phyloP scores from a whole-genome alignment of 345 rosid species.

The Moringa oleifera region DNA sequence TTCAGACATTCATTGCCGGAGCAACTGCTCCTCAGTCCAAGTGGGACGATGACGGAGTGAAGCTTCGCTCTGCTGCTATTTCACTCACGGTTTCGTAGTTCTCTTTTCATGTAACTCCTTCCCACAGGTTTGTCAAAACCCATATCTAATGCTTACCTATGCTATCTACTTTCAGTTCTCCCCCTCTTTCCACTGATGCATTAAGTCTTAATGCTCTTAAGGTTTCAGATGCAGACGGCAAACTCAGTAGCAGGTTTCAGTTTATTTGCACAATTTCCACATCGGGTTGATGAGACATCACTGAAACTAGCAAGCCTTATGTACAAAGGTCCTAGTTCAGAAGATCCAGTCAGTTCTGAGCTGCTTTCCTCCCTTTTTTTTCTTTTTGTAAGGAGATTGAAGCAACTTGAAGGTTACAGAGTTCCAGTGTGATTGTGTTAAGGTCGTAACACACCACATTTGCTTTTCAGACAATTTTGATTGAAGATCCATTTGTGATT shows the following conservation, averaged over 20 bases:
- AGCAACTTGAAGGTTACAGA: neutral
- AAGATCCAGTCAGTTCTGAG: neutral
- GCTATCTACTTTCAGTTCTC: neutral
- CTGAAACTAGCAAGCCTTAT: too few relatives aligned
- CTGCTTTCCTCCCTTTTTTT: neutral
- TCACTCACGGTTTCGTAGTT: conserved; percentile 52
- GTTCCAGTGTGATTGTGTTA: neutral
- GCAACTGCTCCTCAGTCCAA: conserved; percentile 78
- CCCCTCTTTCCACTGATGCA: too few relatives aligned
- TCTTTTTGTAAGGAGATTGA: neutral
- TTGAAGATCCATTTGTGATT: too few relatives aligned
- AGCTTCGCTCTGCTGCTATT: conserved; percentile 79
- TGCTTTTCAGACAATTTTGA: neutral
- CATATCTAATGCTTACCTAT: neutral
- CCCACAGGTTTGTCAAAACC: conserved; percentile 15
- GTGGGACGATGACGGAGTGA: conserved; percentile 76
- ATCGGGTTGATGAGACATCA: too few relatives aligned
- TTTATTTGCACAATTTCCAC: too few relatives aligned
- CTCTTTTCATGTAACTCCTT: neutral
- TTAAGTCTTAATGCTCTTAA: too few relatives aligned
- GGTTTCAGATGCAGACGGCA: too few relatives aligned
- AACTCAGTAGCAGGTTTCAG: too few relatives aligned
- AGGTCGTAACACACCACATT: neutral
- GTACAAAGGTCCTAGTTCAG: neutral
- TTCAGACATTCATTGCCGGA: conserved; percentile 77